These are phyloP conservation scores for Fusarium sp. DNA, from an alignment of 2,329 filamentous ascomycete genomes.

Conservation along the genomic window DNA sequence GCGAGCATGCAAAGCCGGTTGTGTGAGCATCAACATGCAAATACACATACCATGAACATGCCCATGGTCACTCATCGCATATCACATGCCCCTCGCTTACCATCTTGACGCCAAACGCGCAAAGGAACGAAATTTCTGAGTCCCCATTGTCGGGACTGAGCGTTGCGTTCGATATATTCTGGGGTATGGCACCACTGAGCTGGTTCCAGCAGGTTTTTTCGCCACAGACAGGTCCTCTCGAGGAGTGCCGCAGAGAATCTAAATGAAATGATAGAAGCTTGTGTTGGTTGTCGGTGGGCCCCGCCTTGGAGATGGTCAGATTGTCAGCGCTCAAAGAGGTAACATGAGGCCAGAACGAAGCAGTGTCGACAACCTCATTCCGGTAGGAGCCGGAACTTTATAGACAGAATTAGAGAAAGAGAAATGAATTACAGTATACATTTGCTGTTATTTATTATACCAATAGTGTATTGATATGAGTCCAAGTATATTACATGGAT, in stretches of 20 bases:
- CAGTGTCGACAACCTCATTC: conserved; percentile 8
- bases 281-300: conserved; percentile 31
- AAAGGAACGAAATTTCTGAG: background rate
- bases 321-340: conserved; percentile 33
- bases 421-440: background rate
- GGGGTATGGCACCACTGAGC: conserved; percentile 39
- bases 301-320: conserved; percentile 33
- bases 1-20: background rate
- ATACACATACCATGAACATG: background rate
- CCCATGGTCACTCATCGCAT: background rate
- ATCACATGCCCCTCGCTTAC: conserved; percentile 11
- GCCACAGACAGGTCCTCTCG: background rate
- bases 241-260: background rate
- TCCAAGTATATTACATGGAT: background rate
- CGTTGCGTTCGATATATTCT: conserved; percentile 29
- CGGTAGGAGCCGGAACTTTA: conserved; percentile 28
- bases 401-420: background rate
- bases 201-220: conserved; percentile 24
- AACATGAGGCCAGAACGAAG: conserved; percentile 37
- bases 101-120: background rate
- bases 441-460: no score
- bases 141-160: conserved; percentile 21
- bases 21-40: background rate
- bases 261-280: conserved; percentile 1
- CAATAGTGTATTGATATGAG: background rate